Percentiles rank a stretch among this genome's conserved stretches.
phyloP scores from a whole-genome alignment of 1,284 basidiomycete species.

The Ustilago vetiveriae region DNA sequence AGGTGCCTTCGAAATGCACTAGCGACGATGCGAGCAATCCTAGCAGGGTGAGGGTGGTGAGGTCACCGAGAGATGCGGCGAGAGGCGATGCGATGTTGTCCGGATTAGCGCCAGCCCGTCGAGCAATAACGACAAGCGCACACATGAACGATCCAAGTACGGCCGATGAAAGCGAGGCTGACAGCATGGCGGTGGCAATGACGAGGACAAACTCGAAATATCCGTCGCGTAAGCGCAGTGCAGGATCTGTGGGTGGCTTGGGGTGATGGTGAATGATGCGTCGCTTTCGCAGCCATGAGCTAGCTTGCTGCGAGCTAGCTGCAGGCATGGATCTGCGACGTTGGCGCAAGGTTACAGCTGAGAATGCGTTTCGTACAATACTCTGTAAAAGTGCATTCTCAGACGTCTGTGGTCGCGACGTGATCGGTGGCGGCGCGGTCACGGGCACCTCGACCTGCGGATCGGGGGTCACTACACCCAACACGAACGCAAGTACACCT shows the following conservation, averaged over 20 bases:
- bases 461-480: conserved; percentile 70
- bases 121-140: conserved; percentile 80
- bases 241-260: conserved; percentile 62
- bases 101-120: conserved; percentile 81
- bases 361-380: conserved; percentile 33
- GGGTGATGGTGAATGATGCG: conserved; percentile 64
- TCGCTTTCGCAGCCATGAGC: conserved; percentile 28
- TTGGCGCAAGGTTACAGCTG: conserved; percentile 17
- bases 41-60: conserved; percentile 76
- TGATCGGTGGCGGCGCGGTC: conserved; percentile 4
- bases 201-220: conserved; percentile 79
- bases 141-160: conserved; percentile 94
- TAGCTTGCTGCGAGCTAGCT: neutral
- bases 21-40: conserved; percentile 65
- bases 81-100: conserved; percentile 96
- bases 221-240: conserved; percentile 63
- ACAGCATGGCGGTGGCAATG: conserved; percentile 86
- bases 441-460: conserved; percentile 21
- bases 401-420: conserved; percentile 12
- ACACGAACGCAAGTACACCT: conserved; percentile 78
- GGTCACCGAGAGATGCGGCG: conserved; percentile 89
- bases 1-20: conserved; percentile 66
- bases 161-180: conserved; percentile 81
- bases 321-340: conserved; percentile 31
- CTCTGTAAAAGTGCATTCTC: conserved; percentile 32